Evolutionary conservation across 768 basidiomycete genomes (phyloP).

Genomic region (Tulasnella sp.): DNA sequence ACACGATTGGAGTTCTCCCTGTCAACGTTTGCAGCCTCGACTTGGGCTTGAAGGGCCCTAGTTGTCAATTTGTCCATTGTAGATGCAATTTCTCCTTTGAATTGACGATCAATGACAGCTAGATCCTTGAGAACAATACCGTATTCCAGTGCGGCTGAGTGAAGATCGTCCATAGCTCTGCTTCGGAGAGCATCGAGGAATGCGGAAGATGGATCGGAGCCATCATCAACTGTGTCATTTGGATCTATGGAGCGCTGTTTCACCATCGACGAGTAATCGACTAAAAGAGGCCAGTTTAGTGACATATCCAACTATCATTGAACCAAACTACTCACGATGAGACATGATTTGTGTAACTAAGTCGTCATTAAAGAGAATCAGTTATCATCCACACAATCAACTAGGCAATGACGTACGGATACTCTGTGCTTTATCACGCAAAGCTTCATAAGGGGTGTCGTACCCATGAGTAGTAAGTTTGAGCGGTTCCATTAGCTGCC

Average conservation of each 20-base stretch:
- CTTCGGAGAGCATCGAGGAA: slow-evolving; percentile 73
- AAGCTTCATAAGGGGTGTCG: slow-evolving; percentile 66
- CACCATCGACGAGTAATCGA: slow-evolving; percentile 50
- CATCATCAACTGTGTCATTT: slow-evolving; percentile 57
- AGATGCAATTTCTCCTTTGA: slow-evolving; percentile 75
- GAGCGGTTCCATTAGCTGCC: slow-evolving; percentile 41
- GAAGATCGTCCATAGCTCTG: slow-evolving; percentile 79
- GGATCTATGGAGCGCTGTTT: slow-evolving; percentile 71
- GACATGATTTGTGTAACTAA: slow-evolving; percentile 81
- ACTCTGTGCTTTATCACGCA: slow-evolving; percentile 71
- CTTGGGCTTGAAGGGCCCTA: slow-evolving; percentile 72
- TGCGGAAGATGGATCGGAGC: slow-evolving; percentile 48
- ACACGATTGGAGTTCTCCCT: slow-evolving; percentile 79
- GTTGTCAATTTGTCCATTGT: slow-evolving; percentile 81
- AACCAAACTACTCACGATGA: slow-evolving; percentile 31
- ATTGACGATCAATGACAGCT: slow-evolving; percentile 79
- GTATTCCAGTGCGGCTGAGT: slow-evolving; percentile 67
- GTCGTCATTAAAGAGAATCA: no score
- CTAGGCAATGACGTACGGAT: no score
- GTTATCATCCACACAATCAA: no score
- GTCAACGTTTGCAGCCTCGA: slow-evolving; percentile 79
- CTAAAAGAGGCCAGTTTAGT: slow-evolving; percentile 20
- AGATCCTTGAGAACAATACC: slow-evolving; percentile 55
- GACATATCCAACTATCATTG: neutral
- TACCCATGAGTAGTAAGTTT: slow-evolving; percentile 76